phyloP scores from a whole-genome alignment of 371 early-diverging fungal genomes.

The Mortierella sp. region DNA sequence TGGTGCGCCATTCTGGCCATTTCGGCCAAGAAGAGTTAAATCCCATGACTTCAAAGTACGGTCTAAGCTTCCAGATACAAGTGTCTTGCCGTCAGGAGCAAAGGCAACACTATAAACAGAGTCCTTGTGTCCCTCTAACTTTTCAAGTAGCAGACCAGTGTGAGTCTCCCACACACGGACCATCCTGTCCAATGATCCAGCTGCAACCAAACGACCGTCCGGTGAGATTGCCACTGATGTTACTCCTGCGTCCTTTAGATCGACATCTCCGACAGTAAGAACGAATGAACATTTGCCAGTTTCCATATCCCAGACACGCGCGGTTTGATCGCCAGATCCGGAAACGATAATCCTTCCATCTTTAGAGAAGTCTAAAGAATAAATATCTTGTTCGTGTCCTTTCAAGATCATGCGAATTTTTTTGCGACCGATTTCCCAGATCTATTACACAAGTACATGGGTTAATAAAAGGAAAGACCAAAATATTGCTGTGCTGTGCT shows the following conservation, averaged over 20 bases:
- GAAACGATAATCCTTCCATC: conserved; percentile 94
- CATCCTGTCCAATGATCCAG: conserved; percentile 93
- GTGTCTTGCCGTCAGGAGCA: conserved; percentile 91
- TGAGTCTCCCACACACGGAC: conserved; percentile 95
- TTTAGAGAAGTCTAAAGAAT: conserved; percentile 94
- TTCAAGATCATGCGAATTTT: conserved; percentile 75
- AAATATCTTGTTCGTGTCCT: conserved; percentile 98
- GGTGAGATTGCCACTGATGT: conserved; percentile 95
- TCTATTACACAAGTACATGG: conserved; percentile 55
- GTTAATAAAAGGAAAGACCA: neutral
- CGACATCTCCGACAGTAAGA: conserved; percentile 84
- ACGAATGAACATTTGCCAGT: conserved; percentile 78
- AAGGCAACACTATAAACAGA: conserved; percentile 98
- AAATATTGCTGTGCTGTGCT: neutral
- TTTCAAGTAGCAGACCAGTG: conserved; percentile 85
- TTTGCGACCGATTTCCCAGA: conserved; percentile 84
- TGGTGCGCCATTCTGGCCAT: conserved; percentile 54
- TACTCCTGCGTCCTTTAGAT: conserved; percentile 93
- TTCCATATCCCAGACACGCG: conserved; percentile 90
- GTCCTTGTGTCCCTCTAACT: conserved; percentile 96
- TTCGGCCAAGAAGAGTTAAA: conserved; percentile 64
- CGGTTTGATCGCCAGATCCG: conserved; percentile 96
- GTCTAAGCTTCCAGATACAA: conserved; percentile 96
- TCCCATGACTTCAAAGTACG: conserved; percentile 98
- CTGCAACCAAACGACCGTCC: conserved; percentile 84